A percentile compares a stretch with the other conserved stretches of the same genome.
phyloP scores from a whole-genome alignment of 2,329 filamentous ascomycete species.

The Diaporthe capsici region DNA sequence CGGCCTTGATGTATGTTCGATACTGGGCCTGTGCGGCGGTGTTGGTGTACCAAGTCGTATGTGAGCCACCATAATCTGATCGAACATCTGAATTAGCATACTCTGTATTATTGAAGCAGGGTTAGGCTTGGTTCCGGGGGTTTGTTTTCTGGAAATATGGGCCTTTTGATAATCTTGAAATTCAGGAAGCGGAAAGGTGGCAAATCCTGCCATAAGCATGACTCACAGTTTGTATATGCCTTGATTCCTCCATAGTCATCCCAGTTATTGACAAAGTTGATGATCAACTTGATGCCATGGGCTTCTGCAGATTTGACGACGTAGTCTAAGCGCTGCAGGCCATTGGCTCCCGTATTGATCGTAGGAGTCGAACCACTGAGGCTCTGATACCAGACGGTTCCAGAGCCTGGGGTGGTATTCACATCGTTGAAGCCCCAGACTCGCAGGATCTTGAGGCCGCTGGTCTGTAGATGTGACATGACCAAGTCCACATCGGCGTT shows the following conservation, averaged over 20 bases:
- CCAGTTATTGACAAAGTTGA: conserved; percentile 79
- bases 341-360: conserved; percentile 74
- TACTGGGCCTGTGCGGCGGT: conserved; percentile 65
- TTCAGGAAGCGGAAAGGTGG: neutral
- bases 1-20: conserved; percentile 58
- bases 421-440: conserved; percentile 76
- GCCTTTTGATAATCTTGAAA: neutral
- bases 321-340: conserved; percentile 74
- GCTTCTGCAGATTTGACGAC: conserved; percentile 72
- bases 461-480: conserved; percentile 8
- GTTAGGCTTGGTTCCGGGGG: neutral
- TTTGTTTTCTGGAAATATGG: neutral
- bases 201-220: neutral
- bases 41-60: conserved; percentile 68
- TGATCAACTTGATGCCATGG: conserved; percentile 73
- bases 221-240: conserved; percentile 61
- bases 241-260: conserved; percentile 75
- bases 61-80: conserved; percentile 64
- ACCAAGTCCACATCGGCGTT: conserved; percentile 26
- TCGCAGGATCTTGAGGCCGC: conserved; percentile 69
- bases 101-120: neutral
- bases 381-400: conserved; percentile 66
- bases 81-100: neutral
- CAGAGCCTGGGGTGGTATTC: conserved; percentile 53
- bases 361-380: conserved; percentile 63